Evolutionary conservation across 306 rosid genomes (phyloP).

Genomic region (Betula pendula): DNA sequence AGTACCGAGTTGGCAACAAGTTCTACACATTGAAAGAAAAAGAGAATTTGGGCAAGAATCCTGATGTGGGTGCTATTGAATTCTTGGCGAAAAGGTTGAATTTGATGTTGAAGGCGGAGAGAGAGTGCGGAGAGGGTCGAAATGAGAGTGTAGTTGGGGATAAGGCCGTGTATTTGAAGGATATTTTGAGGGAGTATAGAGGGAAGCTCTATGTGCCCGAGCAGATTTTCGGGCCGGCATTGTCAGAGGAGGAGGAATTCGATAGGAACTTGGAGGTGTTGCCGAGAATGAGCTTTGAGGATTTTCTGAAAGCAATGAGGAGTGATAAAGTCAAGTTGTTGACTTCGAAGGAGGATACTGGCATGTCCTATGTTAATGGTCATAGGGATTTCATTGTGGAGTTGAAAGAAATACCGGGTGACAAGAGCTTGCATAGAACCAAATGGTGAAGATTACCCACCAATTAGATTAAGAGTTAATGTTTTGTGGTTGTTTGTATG

Average conservation of each 20-base stretch:
- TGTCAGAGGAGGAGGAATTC: conserved; percentile 82
- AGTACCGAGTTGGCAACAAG: conserved; percentile 68
- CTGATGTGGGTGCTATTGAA: conserved; percentile 42
- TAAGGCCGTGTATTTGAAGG: conserved; percentile 71
- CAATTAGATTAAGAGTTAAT: conserved; percentile 13
- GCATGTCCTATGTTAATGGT: conserved; percentile 27
- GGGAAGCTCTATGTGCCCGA: conserved; percentile 97
- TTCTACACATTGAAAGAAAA: conserved; percentile 64
- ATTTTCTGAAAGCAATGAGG: conserved; percentile 61
- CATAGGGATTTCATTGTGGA: conserved; percentile 63
- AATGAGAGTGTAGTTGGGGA: conserved; percentile 32
- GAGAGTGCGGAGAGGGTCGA: conserved; percentile 35
- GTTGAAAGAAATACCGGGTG: conserved; percentile 85
- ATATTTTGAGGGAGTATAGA: conserved; percentile 78
- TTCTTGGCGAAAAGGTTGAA: conserved; percentile 47
- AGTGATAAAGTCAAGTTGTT: conserved; percentile 63
- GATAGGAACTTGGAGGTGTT: conserved; percentile 44
- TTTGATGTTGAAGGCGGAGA: conserved; percentile 35
- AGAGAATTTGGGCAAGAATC: conserved; percentile 47
- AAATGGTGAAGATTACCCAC: conserved; percentile 58
- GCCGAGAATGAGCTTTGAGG: conserved; percentile 76
- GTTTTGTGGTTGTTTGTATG: conserved; percentile 19
- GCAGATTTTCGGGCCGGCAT: conserved; percentile 58
- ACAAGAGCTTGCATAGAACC: conserved; percentile 81
- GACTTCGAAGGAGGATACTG: conserved; percentile 60